phyloP scores from a whole-genome alignment of 352 stramenopile species.

The Peronosclerospora sorghi region DNA sequence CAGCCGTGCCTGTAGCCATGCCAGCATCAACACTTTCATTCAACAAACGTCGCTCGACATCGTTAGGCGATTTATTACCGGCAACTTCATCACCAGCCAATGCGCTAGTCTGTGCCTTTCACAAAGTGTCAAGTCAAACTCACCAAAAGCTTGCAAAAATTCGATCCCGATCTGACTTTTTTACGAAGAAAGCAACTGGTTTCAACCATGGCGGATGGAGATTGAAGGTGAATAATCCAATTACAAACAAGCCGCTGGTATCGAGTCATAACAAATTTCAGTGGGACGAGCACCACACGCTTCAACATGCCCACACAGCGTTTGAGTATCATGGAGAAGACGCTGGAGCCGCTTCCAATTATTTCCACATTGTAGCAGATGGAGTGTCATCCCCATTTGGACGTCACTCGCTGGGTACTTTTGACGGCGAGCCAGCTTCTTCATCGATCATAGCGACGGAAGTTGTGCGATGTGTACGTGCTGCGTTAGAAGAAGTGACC shows the following conservation, averaged over 20 bases:
- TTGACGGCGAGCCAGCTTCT: conserved; percentile 27
- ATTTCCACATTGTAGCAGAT: conserved; percentile 74
- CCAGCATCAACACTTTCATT: conserved; percentile 5
- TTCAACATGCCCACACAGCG: conserved; percentile 31
- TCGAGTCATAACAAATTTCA: conserved; percentile 4
- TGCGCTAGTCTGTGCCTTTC: conserved; percentile 33
- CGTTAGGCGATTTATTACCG: conserved; percentile 36
- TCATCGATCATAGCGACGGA: conserved; percentile 46
- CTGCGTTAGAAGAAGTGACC: conserved; percentile 43
- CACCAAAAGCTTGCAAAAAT: conserved; percentile 31
- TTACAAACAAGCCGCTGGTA: conserved; percentile 7
- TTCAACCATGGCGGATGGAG: conserved; percentile 13
- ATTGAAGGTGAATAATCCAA: conserved; percentile 20
- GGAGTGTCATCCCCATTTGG: conserved; percentile 59
- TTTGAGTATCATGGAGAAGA: conserved; percentile 67
- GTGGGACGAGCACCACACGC: conserved; percentile 19
- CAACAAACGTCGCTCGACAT: conserved; percentile 43
- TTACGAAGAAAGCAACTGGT: conserved; percentile 20
- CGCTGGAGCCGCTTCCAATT: conserved; percentile 33
- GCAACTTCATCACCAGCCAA: conserved; percentile 18
- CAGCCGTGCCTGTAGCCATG: conserved; percentile 1
- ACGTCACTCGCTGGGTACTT: conserved; percentile 15
- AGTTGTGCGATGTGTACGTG: conserved; percentile 39
- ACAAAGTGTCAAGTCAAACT: conserved; percentile 26
- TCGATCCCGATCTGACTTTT: conserved; percentile 30